phyloP scores from a whole-genome alignment of 306 rosid species.

The Vigna nakashimae region DNA sequence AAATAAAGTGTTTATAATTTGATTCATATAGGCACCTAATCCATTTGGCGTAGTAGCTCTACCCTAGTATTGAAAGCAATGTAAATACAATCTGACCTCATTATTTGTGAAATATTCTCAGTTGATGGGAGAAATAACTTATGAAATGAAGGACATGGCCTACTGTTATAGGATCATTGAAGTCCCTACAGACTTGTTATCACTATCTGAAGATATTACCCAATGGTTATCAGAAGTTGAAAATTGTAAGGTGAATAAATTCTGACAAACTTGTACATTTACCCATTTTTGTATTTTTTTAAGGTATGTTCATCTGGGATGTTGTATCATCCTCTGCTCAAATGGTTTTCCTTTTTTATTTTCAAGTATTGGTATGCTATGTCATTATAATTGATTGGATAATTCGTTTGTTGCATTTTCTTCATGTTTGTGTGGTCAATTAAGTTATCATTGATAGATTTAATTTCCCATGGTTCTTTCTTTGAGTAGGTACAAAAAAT shows the following conservation, averaged over 20 bases:
- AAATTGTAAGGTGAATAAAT: constrained; percentile 71
- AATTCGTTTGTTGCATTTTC: constrained; percentile 13
- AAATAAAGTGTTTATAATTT: neutral
- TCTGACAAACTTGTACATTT: constrained; percentile 8
- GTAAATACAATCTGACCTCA: constrained; percentile 24
- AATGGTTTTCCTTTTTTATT: constrained; percentile 15
- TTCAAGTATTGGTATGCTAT: constrained; percentile 18
- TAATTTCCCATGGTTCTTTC: constrained; percentile 39
- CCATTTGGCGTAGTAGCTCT: neutral
- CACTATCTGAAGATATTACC: constrained; percentile 75
- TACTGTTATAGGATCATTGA: constrained; percentile 71
- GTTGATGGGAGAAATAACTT: constrained; percentile 89
- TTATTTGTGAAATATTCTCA: constrained; percentile 48
- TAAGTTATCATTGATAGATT: constrained; percentile 18
- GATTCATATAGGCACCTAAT: constrained; percentile 12
- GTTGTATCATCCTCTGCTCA: constrained; percentile 2
- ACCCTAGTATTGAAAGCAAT: constrained; percentile 26
- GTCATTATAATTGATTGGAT: constrained; percentile 4
- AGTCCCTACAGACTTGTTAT: constrained; percentile 69
- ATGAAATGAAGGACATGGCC: constrained; percentile 86
- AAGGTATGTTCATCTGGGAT: constrained; percentile 18
- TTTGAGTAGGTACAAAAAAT: constrained; percentile 75
- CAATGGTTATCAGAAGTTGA: constrained; percentile 90
- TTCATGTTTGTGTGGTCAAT: neutral
- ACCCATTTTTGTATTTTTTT: constrained; percentile 8